Evolutionary conservation across 352 stramenopile species (phyloP), one percentile per base, ranked within the genome.

Genomic region (Phytophthora fragariaefolia): DNA sequence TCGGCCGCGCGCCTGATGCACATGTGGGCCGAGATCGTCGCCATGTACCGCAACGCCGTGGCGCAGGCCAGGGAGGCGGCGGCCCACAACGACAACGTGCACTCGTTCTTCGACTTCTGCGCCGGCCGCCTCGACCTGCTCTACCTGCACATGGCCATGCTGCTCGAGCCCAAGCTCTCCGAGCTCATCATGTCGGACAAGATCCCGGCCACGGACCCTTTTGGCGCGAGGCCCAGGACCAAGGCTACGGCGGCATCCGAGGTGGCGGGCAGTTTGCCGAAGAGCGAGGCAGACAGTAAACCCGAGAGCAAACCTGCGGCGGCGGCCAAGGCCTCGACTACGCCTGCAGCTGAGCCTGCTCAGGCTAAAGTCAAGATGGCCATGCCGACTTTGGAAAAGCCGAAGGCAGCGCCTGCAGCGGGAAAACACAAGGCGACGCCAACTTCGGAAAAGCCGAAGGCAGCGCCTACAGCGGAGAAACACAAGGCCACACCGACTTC

Each of bases 91-190:
- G 57, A 79, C 30, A 69, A 65, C 8, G 49, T 59, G 15, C 72
- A 75, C 24, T 83, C 77, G 22, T 91, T 91, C 61, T 85, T 90
- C 26, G 73, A 90, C 28, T 87, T 72, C 12, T 91, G 83, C 38
- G 69, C 66, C 8, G 81, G 81, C 2, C 62, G 83, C 47, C 67
- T 90, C 6, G 83, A 91, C 52, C 60, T 91, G 20, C 61, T 91
- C 12, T 91, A 91, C 61, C 70, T 91, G 28, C 80, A 90, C 52
- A 89, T 90, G 81, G 80, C 71, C 4, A 73, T 89, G 69, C 32
- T 85, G 28, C 67, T 90, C 5, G 76, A 89, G 30, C 72, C 79
- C 0, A 71, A 82, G 53, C 71, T 91, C 1, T 78, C 71, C 40
- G 62, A 79, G 51, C 72, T 86, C 23, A 60, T 91, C 55, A 58